Conservation (phyloP, 306 rosid species). For the Dryas drummondii region DNA sequence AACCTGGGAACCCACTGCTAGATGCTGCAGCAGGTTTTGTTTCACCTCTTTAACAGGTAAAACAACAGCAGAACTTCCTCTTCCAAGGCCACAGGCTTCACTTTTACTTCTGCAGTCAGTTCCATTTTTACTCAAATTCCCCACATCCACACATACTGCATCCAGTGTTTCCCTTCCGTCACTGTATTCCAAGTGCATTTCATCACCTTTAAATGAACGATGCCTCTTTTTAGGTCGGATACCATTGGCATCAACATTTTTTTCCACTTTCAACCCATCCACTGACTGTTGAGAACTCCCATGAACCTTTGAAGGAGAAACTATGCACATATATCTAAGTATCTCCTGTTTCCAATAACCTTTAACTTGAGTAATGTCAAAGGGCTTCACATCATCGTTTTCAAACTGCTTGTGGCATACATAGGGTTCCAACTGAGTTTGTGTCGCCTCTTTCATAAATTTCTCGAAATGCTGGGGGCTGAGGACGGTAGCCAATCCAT, state of each 20-base stretch:
- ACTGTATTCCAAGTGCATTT: not conserved
- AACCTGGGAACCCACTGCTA: constrained; percentile 55
- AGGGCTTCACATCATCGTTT: constrained; percentile 64
- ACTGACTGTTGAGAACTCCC: constrained; percentile 46
- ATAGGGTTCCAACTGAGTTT: constrained; percentile 54
- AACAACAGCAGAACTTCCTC: constrained; percentile 19
- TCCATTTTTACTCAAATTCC: constrained; percentile 13
- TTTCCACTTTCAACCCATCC: constrained; percentile 41
- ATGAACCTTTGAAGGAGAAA: constrained; percentile 38
- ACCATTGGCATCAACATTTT: constrained; percentile 24
- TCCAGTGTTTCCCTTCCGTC: constrained; percentile 30
- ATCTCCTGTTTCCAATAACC: constrained; percentile 93
- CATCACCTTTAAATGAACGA: constrained; percentile 29
- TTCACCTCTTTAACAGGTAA: constrained; percentile 25
- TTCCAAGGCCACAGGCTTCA: constrained; percentile 23
- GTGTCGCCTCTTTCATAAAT: constrained; percentile 54
- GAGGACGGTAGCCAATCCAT: constrained; percentile 87
- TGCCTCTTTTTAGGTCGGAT: constrained; percentile 66
- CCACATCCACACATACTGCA: constrained; percentile 11
- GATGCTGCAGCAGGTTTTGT: constrained; percentile 22
- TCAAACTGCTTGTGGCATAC: constrained; percentile 64
- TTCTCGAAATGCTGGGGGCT: constrained; percentile 70
- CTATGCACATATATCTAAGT: constrained; percentile 52
- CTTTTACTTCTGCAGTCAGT: constrained; percentile 26
- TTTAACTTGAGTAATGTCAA: constrained; percentile 67